A percentile compares a stretch with the other conserved stretches of the same genome.
phyloP scores from a whole-genome alignment of 768 basidiomycete genomes.

The Mycena leptocephala region DNA sequence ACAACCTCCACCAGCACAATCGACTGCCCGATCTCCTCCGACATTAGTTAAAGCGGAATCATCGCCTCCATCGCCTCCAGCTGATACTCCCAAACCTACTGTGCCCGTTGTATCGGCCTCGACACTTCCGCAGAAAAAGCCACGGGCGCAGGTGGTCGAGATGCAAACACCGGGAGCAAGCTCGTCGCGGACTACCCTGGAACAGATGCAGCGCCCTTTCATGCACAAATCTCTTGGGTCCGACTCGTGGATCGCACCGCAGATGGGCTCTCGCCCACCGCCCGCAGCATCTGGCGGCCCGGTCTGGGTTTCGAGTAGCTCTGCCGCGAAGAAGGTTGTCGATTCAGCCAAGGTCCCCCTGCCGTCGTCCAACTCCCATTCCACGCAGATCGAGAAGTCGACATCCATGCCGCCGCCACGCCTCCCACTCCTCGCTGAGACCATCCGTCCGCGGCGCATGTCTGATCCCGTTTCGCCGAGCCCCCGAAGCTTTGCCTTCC shows the following conservation, averaged over 20 bases:
- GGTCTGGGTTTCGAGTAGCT: conserved; percentile 27
- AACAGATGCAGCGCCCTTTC: conserved; percentile 36
- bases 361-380: background rate
- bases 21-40: background rate
- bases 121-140: conserved; percentile 27
- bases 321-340: conserved; percentile 28
- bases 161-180: conserved; percentile 36
- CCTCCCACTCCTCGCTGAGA: conserved; percentile 24
- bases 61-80: conserved; percentile 5
- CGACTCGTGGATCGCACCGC: conserved; percentile 13
- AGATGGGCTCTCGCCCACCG: background rate
- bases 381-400: conserved; percentile 43
- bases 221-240: conserved; percentile 32
- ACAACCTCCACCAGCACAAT: background rate
- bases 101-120: conserved; percentile 29
- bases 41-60: background rate
- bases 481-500: conserved; percentile 37
- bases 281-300: background rate
- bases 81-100: conserved; percentile 29
- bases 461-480: conserved; percentile 49
- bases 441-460: conserved; percentile 46
- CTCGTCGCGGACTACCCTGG: conserved; percentile 38
- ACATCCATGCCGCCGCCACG: conserved; percentile 32
- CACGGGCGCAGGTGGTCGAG: conserved; percentile 21
- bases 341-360: background rate